These are phyloP conservation scores for Erysimum cheiri DNA, from an alignment of 441 rosid genomes.

Conservation along the genomic window DNA sequence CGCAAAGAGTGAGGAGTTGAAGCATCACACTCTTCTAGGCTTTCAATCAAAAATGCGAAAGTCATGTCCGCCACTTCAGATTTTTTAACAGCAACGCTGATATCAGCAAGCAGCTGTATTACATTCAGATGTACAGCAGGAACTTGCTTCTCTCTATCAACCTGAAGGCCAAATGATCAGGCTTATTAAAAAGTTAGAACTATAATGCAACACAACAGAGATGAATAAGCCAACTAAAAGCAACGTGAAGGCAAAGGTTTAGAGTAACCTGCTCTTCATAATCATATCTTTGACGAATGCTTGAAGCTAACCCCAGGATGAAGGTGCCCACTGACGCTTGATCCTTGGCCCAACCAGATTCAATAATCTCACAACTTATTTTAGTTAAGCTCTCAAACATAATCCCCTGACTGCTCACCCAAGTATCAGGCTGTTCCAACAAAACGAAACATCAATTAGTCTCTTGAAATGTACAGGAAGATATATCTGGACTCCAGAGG, in stretches of 20 bases:
- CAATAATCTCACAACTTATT: conserved; percentile 71
- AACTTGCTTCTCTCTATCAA: conserved; percentile 73
- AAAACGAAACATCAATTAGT: conserved; percentile 2
- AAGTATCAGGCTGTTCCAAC: conserved; percentile 70
- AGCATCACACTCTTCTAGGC: conserved; percentile 88
- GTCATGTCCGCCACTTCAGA: conserved; percentile 89
- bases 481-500: background rate
- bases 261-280: conserved; percentile 72
- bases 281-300: conserved; percentile 70
- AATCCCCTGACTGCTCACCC: conserved; percentile 68
- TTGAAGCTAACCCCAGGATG: conserved; percentile 78
- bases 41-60: conserved; percentile 82
- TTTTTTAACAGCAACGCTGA: conserved; percentile 72
- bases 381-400: conserved; percentile 72
- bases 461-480: background rate
- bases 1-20: conserved; percentile 70
- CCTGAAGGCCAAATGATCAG: conserved; percentile 51
- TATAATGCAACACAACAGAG: conserved; percentile 14
- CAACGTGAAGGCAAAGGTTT: background rate
- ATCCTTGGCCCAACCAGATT: conserved; percentile 82
- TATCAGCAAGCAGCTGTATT: conserved; percentile 78
- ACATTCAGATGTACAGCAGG: conserved; percentile 72
- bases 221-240: background rate
- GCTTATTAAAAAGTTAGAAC: background rate
- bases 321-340: conserved; percentile 85